Percentiles rank a stretch among this genome's conserved stretches.
Evolutionary conservation across 2,329 filamentous ascomycete genomes (phyloP).

Genomic region (Aspergillus sp.): DNA sequence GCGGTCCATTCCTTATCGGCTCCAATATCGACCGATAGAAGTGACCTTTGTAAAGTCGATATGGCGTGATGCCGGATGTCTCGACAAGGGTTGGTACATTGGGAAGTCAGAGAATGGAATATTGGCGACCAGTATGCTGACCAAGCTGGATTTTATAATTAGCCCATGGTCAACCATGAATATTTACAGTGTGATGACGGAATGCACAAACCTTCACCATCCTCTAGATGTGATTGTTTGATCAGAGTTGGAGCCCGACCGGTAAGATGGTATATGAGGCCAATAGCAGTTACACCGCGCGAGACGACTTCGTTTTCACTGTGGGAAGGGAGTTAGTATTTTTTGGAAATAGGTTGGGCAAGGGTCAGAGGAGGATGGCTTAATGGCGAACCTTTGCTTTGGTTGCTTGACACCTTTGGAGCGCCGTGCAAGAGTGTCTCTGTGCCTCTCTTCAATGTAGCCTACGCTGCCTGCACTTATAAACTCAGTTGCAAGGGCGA

Average conservation of each 20-base stretch:
- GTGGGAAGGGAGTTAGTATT: conserved; percentile 13
- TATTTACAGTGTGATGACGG: neutral
- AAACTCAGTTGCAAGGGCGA: conserved; percentile 84
- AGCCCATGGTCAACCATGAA: neutral
- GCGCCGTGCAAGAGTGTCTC: conserved; percentile 55
- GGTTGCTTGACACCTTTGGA: conserved; percentile 54
- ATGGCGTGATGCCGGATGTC: conserved; percentile 90
- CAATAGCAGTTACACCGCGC: conserved; percentile 77
- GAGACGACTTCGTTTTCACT: conserved; percentile 71
- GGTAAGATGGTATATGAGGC: conserved; percentile 79
- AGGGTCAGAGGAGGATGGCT: conserved; percentile 6
- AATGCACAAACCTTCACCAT: conserved; percentile 65
- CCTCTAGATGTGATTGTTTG: conserved; percentile 88
- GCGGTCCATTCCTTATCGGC: conserved; percentile 89
- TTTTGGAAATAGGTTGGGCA: neutral
- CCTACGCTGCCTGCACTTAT: conserved; percentile 77
- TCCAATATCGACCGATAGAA: conserved; percentile 81
- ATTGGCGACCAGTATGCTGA: conserved; percentile 97
- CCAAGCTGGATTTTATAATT: conserved; percentile 64
- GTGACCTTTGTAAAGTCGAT: conserved; percentile 76
- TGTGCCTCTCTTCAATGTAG: conserved; percentile 66
- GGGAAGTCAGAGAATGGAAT: conserved; percentile 80
- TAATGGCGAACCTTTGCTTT: conserved; percentile 53
- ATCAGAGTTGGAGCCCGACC: conserved; percentile 81
- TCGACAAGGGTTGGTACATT: conserved; percentile 92